Evolutionary conservation across 73 alveolate genomes (phyloP), one percentile per base, ranked within the genome.

Genomic region (Symbiodinium pilosum): DNA sequence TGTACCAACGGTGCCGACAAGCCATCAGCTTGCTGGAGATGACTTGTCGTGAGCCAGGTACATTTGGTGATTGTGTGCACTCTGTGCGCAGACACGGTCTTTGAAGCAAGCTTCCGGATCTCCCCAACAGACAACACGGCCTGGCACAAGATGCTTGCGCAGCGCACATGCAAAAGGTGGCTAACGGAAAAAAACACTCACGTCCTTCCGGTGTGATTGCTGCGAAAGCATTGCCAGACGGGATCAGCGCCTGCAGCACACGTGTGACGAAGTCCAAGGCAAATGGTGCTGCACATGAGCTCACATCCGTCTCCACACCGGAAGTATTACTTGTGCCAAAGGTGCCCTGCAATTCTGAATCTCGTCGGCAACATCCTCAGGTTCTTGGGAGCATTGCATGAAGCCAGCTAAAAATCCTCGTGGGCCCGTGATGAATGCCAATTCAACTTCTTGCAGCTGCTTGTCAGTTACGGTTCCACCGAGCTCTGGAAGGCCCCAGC

Each of bases 61-160:
- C n/a, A n/a, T n/a, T n/a, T n/a, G n/a, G n/a, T n/a, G n/a, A n/a
- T n/a, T n/a, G n/a, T n/a, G n/a, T n/a, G n/a, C n/a, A n/a, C n/a
- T n/a, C n/a, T n/a, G n/a, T n/a, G n/a, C n/a, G n/a, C n/a, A n/a
- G n/a, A n/a, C n/a, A n/a, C n/a, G n/a, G n/a, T n/a, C n/a, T n/a
- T n/a, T n/a, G n/a, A n/a, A n/a, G 39, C 81, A 64, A 64, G 81
- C 81, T 64, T 64, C 81, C 34, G 81, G 81, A 64, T 64, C 81
- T 28, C 81, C 81, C 81, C 81, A 64, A 38, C 81, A 64, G 38
- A 64, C 34, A 28, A 28, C 81, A 28, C 30, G 39, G 38, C 81
- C 81, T 64, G 77, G 39, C 16, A 2, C 7, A n/a, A 14, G 81
- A 28, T 26, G 6, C 59, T 9, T 9, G 59, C 59, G 21, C 59